Evolutionary conservation across 192 early-diverging fungal species (phyloP).

Genomic region (Gryganskiella cystojenkinii): DNA sequence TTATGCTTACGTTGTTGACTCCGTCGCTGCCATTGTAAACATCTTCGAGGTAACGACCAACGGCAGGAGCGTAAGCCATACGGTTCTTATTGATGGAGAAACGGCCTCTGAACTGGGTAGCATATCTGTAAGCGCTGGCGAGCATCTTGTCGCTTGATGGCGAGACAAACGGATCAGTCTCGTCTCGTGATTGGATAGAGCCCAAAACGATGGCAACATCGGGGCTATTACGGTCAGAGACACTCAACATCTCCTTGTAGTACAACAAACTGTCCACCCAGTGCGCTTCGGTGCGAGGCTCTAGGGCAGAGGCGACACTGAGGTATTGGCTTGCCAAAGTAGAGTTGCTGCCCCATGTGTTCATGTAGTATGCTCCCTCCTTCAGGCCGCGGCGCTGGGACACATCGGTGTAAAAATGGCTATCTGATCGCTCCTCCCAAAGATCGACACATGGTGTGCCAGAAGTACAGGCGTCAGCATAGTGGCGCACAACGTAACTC

Average conservation of each 20-base stretch:
- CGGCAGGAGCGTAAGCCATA: slow-evolving; percentile 58
- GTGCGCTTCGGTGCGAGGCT: slow-evolving; percentile 48
- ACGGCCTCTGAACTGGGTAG: slow-evolving; percentile 34
- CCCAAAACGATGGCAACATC: slow-evolving; percentile 73
- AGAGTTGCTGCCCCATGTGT: slow-evolving; percentile 44
- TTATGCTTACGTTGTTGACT: no score
- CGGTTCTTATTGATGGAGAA: slow-evolving; percentile 61
- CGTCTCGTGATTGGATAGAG: slow-evolving; percentile 52
- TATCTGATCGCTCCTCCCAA: slow-evolving; percentile 82
- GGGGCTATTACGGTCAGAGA: slow-evolving; percentile 54
- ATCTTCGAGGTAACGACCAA: slow-evolving; percentile 84
- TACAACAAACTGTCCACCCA: slow-evolving; percentile 54
- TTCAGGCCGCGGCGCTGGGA: slow-evolving; percentile 70
- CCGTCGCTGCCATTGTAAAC: slow-evolving; percentile 75
- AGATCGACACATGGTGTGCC: slow-evolving; percentile 60
- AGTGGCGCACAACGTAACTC: slow-evolving; percentile 67
- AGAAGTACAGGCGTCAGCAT: slow-evolving; percentile 35
- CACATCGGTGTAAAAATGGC: slow-evolving; percentile 76
- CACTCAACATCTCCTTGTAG: slow-evolving; percentile 53
- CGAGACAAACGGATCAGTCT: slow-evolving; percentile 39
- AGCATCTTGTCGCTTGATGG: slow-evolving; percentile 46
- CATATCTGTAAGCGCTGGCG: slow-evolving; percentile 32
- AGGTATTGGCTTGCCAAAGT: slow-evolving; percentile 48
- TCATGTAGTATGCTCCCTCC: slow-evolving; percentile 64
- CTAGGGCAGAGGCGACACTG: slow-evolving; percentile 45